Evolutionary conservation across 2,329 filamentous ascomycete species (phyloP).

Genomic region (Penicillium sp.): DNA sequence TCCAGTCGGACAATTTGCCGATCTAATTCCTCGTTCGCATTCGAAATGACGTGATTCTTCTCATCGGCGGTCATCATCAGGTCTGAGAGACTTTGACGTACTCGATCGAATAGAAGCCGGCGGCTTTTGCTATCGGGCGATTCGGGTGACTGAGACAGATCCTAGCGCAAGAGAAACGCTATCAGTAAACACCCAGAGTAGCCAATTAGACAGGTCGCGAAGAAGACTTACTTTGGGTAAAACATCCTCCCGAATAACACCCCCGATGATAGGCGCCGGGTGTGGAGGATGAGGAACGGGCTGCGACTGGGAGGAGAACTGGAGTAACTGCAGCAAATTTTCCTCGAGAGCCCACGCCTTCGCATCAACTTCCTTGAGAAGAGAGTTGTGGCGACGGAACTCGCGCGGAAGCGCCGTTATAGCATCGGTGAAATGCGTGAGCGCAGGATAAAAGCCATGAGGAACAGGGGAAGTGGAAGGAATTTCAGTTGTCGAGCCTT

Average conservation of each 20-base stretch:
- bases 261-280: conserved; percentile 37
- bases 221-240: conserved; percentile 27
- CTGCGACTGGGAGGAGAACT: conserved; percentile 34
- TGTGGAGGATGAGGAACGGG: conserved; percentile 34
- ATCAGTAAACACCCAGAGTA: conserved; percentile 1
- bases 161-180: conserved; percentile 19
- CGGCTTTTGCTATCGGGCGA: conserved; percentile 39
- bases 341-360: conserved; percentile 91
- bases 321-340: conserved; percentile 71
- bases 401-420: conserved; percentile 91
- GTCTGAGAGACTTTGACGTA: conserved; percentile 74
- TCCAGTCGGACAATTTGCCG: conserved; percentile 83
- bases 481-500: conserved; percentile 28
- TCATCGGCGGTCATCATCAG: conserved; percentile 91
- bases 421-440: conserved; percentile 80
- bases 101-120: conserved; percentile 72
- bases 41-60: conserved; percentile 94
- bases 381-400: conserved; percentile 90
- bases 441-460: conserved; percentile 61
- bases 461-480: conserved; percentile 34
- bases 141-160: conserved; percentile 30
- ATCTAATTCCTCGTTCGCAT: conserved; percentile 83
- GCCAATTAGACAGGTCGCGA: neutral
- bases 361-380: conserved; percentile 95
- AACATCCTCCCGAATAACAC: conserved; percentile 35